These are phyloP conservation scores for Acorus gramineus DNA, from an alignment of 106 monocot species.

Conservation along the genomic window DNA sequence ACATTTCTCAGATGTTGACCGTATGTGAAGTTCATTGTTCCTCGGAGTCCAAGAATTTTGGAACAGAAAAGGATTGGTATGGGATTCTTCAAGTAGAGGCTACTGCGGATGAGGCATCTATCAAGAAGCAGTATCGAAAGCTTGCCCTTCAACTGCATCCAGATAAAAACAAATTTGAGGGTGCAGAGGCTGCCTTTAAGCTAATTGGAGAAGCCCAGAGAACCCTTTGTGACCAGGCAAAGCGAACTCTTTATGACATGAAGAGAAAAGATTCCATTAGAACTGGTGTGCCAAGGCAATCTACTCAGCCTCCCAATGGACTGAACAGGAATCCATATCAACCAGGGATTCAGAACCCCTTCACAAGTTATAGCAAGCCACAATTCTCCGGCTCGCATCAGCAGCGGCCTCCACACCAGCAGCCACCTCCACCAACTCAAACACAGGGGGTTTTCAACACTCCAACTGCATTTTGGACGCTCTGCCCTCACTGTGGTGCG, in stretches of 20 bases:
- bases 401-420: slow-evolving; percentile 14
- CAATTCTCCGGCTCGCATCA: slow-evolving; percentile 8
- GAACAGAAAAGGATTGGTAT: slow-evolving; percentile 39
- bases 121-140: slow-evolving; percentile 64
- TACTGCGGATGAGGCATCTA: slow-evolving; percentile 39
- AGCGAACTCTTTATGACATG: slow-evolving; percentile 43
- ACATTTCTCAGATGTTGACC: slow-evolving; percentile 57
- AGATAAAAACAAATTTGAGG: slow-evolving; percentile 77
- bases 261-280: slow-evolving; percentile 20
- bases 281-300: slow-evolving; percentile 3
- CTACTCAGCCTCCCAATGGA: slow-evolving; percentile 3
- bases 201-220: slow-evolving; percentile 57
- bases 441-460: too few species aligned
- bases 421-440: not conserved
- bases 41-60: slow-evolving; percentile 36
- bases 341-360: not conserved
- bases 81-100: slow-evolving; percentile 52
- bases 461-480: slow-evolving; percentile 50
- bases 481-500: slow-evolving; percentile 35
- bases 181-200: slow-evolving; percentile 85
- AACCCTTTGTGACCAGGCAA: slow-evolving; percentile 32
- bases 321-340: slow-evolving; percentile 5
- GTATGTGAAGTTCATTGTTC: slow-evolving; percentile 76
- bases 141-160: slow-evolving; percentile 72
- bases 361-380: not conserved